Evolutionary conservation across 192 early-diverging fungal species (phyloP).

Genomic region (Spizellomyces sp.): DNA sequence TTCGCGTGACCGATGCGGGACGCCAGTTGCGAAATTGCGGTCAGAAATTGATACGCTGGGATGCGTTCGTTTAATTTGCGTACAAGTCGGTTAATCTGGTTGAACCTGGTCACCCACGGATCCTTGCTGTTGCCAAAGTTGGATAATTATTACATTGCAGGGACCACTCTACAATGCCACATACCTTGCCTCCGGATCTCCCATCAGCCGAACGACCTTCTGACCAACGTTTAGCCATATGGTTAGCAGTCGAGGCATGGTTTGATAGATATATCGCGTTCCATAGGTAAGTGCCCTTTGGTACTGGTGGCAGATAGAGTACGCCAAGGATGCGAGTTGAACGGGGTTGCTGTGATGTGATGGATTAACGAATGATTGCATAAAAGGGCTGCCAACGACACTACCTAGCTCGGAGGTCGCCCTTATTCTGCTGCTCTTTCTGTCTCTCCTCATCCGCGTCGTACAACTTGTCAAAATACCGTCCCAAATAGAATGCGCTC

Average conservation of each 20-base stretch:
- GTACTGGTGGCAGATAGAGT: constrained; percentile 50
- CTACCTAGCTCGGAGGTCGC: not conserved
- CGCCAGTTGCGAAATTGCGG: constrained; percentile 83
- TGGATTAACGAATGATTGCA: too few species aligned
- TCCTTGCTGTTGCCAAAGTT: constrained; percentile 9
- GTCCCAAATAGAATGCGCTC: constrained; percentile 59
- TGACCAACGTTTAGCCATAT: constrained; percentile 79
- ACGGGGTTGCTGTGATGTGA: not conserved
- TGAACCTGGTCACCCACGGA: constrained; percentile 52
- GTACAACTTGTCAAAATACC: constrained; percentile 64
- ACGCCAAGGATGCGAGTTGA: constrained; percentile 13
- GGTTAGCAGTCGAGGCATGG: constrained; percentile 81
- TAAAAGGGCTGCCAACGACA: too few species aligned
- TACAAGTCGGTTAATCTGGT: constrained; percentile 54
- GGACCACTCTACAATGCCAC: not conserved
- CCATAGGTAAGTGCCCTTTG: constrained; percentile 62
- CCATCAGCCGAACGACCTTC: not conserved
- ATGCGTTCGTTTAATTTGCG: constrained; percentile 56
- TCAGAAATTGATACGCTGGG: constrained; percentile 74
- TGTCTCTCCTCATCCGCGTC: constrained; percentile 32
- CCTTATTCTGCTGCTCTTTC: not conserved
- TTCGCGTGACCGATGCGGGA: constrained; percentile 82
- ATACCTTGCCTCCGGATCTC: not conserved
- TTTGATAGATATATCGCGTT: constrained; percentile 80
- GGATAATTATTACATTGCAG: constrained; percentile 11